Evolutionary conservation across 2,329 filamentous ascomycete genomes (phyloP).

Genomic region (Trichoderma atrobrunneum): DNA sequence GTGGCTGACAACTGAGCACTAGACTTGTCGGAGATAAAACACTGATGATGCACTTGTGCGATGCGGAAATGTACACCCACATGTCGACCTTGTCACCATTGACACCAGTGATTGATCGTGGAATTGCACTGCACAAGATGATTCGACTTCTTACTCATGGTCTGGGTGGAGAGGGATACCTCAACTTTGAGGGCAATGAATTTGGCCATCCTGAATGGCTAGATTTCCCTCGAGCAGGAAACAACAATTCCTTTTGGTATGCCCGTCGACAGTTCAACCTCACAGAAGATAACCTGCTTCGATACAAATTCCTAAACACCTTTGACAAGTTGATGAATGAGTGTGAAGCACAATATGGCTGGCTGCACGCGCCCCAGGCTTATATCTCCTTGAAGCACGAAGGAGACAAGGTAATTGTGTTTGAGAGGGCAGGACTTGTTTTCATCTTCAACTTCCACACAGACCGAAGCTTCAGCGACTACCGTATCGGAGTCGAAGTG

Average conservation of each 20-base stretch:
- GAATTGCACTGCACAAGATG: conserved; percentile 94
- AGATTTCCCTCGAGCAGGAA: conserved; percentile 92
- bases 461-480: conserved; percentile 81
- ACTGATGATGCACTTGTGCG: conserved; percentile 96
- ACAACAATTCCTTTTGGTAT: conserved; percentile 91
- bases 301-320: conserved; percentile 88
- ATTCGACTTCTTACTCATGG: conserved; percentile 90
- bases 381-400: conserved; percentile 95
- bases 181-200: conserved; percentile 98
- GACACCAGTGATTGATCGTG: conserved; percentile 84
- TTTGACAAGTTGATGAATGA: conserved; percentile 92
- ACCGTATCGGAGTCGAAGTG: conserved; percentile 82
- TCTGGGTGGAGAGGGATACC: conserved; percentile 91
- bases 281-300: conserved; percentile 77
- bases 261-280: conserved; percentile 91
- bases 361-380: conserved; percentile 81
- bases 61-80: conserved; percentile 95
- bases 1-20: conserved; percentile 21
- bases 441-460: conserved; percentile 98
- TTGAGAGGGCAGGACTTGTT: conserved; percentile 84
- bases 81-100: conserved; percentile 86
- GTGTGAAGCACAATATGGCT: conserved; percentile 83
- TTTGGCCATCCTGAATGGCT: conserved; percentile 99
- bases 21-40: conserved; percentile 96
- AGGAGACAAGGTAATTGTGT: conserved; percentile 89